Percentiles rank a stretch among this genome's conserved stretches.
Conservation (phyloP, 192 early-diverging fungal species). For the Backusella psychrophila region DNA sequence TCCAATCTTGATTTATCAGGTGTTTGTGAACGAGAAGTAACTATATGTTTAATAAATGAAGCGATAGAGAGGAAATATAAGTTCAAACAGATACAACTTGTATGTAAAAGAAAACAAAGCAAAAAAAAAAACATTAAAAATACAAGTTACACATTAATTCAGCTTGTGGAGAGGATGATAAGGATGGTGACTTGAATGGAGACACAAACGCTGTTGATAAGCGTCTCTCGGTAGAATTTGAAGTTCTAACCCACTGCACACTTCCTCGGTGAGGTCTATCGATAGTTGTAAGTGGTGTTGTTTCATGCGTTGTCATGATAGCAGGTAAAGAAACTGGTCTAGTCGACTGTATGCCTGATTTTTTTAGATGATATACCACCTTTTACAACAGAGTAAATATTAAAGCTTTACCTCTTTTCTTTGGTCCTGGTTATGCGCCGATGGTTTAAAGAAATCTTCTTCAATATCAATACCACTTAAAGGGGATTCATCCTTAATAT, state of each 20-base stretch:
- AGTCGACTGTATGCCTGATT: constrained; percentile 22
- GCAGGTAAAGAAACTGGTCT: constrained; percentile 1
- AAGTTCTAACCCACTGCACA: background rate
- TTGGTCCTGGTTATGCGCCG: constrained; percentile 8
- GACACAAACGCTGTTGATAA: constrained; percentile 19
- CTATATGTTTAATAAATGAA: background rate
- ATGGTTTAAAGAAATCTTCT: constrained; percentile 66
- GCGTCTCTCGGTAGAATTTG: constrained; percentile 3
- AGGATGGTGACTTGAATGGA: constrained; percentile 38
- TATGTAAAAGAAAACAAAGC: background rate
- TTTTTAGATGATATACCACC: constrained; percentile 30
- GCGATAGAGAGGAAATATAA: background rate
- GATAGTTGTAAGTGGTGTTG: background rate
- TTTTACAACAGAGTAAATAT: background rate
- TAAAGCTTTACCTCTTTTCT: background rate
- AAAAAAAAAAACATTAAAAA: background rate
- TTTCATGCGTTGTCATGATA: constrained; percentile 6
- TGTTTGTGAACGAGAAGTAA: constrained; percentile 10
- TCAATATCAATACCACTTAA: constrained; percentile 57
- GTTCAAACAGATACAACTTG: background rate
- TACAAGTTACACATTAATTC: constrained; percentile 16
- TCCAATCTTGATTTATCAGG: constrained; percentile 1
- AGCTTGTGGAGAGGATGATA: constrained; percentile 34
- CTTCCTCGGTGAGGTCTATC: background rate
- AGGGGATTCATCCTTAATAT: constrained; percentile 51